Evolutionary conservation across 257 asterid genomes (phyloP).

Genomic region (Solanum rostratum): DNA sequence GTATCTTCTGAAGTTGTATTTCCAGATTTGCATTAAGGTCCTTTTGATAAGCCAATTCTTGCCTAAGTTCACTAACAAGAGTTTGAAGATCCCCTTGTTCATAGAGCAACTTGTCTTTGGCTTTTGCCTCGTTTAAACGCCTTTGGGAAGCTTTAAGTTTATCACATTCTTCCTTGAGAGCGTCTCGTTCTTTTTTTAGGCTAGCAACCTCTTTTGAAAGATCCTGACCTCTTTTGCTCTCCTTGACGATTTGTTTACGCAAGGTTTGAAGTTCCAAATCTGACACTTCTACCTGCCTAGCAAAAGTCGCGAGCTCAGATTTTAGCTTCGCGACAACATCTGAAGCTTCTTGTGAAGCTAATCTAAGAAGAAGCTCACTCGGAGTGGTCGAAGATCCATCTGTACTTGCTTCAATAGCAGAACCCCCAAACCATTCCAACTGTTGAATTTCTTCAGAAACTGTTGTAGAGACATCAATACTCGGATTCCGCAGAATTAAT

Average conservation of each 20-base stretch:
- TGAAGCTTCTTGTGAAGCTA: conserved; percentile 28
- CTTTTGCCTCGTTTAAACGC: conserved; percentile 22
- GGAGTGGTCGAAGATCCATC: conserved; percentile 74
- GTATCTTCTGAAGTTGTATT: conserved; percentile 79
- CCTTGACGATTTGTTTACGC: conserved; percentile 88
- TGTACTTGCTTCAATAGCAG: conserved; percentile 48
- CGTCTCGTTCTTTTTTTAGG: conserved; percentile 74
- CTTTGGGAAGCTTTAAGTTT: conserved; percentile 31
- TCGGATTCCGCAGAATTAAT: background rate
- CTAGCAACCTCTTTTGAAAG: conserved; percentile 49
- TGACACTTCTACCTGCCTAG: conserved; percentile 80
- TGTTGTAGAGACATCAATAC: conserved; percentile 4
- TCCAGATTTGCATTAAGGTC: conserved; percentile 61
- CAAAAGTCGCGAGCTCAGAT: conserved; percentile 48
- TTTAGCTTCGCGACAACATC: conserved; percentile 54
- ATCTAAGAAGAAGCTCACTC: conserved; percentile 28
- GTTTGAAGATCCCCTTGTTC: conserved; percentile 41
- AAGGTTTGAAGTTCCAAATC: conserved; percentile 93
- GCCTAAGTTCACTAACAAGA: conserved; percentile 62
- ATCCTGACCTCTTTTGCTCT: conserved; percentile 75
- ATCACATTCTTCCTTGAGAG: conserved; percentile 49
- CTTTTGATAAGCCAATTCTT: conserved; percentile 68
- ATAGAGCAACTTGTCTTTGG: conserved; percentile 25
- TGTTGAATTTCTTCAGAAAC: conserved; percentile 21
- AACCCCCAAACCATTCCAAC: conserved; percentile 56